Evolutionary conservation across 2,329 filamentous ascomycete species (phyloP), one percentile per base, ranked within the genome.

Genomic region (Parastagonospora avenae): DNA sequence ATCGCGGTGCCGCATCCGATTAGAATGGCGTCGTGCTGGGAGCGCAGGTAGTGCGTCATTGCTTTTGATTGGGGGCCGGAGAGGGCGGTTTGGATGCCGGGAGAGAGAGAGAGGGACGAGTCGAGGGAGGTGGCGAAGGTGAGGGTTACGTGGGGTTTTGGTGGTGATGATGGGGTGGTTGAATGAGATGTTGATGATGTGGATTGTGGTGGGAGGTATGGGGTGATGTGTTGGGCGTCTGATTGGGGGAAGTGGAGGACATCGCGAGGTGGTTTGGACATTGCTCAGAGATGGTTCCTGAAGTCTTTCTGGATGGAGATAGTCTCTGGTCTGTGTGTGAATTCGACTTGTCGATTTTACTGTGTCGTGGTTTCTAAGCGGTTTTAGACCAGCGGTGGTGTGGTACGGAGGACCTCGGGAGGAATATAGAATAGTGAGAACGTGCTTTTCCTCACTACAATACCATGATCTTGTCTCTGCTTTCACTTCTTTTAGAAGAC

Each of bases 91-190:
- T 89, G 89, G n/a, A 85, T 80, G 11, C 92, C 92, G 0, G 91
- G 91, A 0, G 87, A 81, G 27, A 93, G 81, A 1, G 92, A 85
- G 43, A 95, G 81, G 46, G 86, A 84, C 35, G 89, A 88, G 76
- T 97, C 93, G 60, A 99, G 87, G 4, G 92, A 97, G 6, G 88
- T 89, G 16, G 94, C 93, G 74, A 92, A 97, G 10, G 93, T 97
- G 35, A 97, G 80, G 2, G 92, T 97, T 42, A 71, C 53, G 42
- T 62, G 57, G 6, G 63, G 62, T 44, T 56, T 64, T 35, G 33
- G 24, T 24, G 46, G 15, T 10, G 46, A 35, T 42, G 38, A 12
- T 37, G n/a, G 35, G 35, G 4, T 14, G 1, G 19, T 39, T 35
- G 15, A 15, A 14, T 19, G 29, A 8, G 32, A 4, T 32, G n/a